Percentiles rank a stretch among this genome's conserved stretches.
phyloP scores from a whole-genome alignment of 148 eudicot species.

The Vaccinium myrtillus region DNA sequence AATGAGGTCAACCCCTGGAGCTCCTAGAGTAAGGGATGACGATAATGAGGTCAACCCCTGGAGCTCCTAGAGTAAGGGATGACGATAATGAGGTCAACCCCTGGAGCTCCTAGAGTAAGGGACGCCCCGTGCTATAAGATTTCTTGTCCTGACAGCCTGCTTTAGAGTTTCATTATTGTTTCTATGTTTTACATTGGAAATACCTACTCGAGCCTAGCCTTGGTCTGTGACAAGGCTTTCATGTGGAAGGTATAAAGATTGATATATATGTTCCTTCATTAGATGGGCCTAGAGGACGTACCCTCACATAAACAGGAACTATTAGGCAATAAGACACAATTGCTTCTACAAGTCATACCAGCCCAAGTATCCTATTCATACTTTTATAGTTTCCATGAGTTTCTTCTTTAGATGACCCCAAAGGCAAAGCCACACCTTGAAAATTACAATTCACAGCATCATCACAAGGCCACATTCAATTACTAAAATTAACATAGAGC shows the following conservation, averaged over 20 bases:
- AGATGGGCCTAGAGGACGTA: not conserved
- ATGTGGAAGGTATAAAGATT: not conserved
- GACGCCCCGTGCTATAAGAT: not conserved
- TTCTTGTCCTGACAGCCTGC: not conserved
- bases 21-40: not conserved
- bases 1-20: not conserved
- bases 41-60: not conserved
- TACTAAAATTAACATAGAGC: not conserved
- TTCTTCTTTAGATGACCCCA: slow-evolving; percentile 6
- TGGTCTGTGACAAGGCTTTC: not conserved
- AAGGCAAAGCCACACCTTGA: not conserved
- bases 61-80: not conserved
- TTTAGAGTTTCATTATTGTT: not conserved
- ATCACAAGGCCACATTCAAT: not conserved
- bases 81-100: not conserved
- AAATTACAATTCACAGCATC: not conserved
- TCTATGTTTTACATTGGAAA: not conserved
- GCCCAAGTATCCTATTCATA: not conserved
- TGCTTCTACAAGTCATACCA: not conserved
- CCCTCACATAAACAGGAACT: not conserved
- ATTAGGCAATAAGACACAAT: not conserved
- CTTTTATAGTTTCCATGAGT: not conserved
- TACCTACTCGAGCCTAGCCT: not conserved
- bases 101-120: not conserved
- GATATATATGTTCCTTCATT: not conserved